Evolutionary conservation across 2,329 filamentous ascomycete species (phyloP).

Genomic region (Trichoderma pleuroti): DNA sequence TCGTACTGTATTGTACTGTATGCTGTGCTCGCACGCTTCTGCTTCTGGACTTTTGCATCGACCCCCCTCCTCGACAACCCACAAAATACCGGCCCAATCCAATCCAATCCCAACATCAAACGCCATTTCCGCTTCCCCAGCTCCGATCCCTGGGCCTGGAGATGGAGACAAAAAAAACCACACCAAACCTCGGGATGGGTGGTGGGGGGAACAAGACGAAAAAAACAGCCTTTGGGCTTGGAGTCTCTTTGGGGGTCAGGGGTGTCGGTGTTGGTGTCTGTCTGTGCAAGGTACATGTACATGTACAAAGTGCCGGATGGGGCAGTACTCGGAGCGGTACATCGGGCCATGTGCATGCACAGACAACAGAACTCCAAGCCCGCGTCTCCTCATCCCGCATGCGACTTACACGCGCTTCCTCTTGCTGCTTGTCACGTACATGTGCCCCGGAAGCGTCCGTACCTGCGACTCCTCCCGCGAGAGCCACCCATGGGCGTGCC

Average conservation of each 20-base stretch:
- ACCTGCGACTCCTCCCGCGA: not conserved
- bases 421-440: not conserved
- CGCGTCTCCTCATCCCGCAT: not conserved
- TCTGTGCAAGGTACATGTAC: not conserved
- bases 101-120: not conserved
- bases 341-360: not conserved
- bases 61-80: not conserved
- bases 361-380: not conserved
- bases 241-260: slow-evolving; percentile 1
- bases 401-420: not conserved
- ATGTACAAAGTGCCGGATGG: not conserved
- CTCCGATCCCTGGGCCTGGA: not conserved
- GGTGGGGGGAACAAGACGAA: not conserved
- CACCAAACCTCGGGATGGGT: not conserved
- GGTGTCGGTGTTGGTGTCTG: not conserved
- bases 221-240: not conserved
- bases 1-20: not conserved
- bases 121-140: not conserved
- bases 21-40: not conserved
- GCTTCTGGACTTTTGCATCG: not conserved
- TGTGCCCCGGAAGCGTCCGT: slow-evolving; percentile 6
- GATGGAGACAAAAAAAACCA: not conserved
- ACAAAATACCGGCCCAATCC: not conserved
- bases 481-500: not conserved
- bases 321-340: not conserved